Evolutionary conservation across 2,329 filamentous ascomycete species (phyloP).

Genomic region (Microcyclospora tardicrescens): DNA sequence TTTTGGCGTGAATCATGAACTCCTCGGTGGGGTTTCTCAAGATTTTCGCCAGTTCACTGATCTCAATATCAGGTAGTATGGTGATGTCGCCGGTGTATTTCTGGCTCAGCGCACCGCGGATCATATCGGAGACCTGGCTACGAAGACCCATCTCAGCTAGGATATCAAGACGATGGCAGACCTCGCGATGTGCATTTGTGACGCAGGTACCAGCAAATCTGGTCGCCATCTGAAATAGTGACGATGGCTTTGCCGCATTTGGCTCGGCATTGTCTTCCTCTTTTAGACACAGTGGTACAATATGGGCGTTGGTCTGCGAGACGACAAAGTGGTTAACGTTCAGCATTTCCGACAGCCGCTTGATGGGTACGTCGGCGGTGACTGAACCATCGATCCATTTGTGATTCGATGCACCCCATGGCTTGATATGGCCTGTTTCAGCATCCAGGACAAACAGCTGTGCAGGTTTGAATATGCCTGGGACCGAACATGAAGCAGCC

Average conservation of each 20-base stretch:
- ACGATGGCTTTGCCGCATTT: conserved; percentile 31
- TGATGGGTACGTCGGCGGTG: conserved; percentile 88
- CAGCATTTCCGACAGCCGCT: conserved; percentile 82
- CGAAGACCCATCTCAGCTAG: conserved; percentile 64
- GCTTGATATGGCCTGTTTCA: conserved; percentile 54
- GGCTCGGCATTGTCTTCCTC: conserved; percentile 45
- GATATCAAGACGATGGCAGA: conserved; percentile 66
- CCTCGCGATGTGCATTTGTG: conserved; percentile 60
- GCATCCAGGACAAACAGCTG: conserved; percentile 76
- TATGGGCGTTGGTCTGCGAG: conserved; percentile 90
- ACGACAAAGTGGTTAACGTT: conserved; percentile 98
- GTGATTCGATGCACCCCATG: conserved; percentile 77
- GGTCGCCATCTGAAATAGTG: conserved; percentile 54
- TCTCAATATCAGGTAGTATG: conserved; percentile 68
- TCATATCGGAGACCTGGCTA: conserved; percentile 64
- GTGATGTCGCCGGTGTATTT: conserved; percentile 93
- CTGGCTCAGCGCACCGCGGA: conserved; percentile 63
- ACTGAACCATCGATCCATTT: conserved; percentile 91
- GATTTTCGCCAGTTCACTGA: conserved; percentile 61
- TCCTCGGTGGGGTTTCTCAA: conserved; percentile 73
- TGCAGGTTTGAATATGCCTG: conserved; percentile 68
- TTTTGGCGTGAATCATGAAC: conserved; percentile 70
- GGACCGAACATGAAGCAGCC: conserved; percentile 88
- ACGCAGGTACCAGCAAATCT: too few relatives aligned
- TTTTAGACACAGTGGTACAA: conserved; percentile 67